A percentile compares a stretch with the other conserved stretches of the same genome.
Conservation (phyloP, 768 basidiomycete species). For the Lyophyllum shimeji region DNA sequence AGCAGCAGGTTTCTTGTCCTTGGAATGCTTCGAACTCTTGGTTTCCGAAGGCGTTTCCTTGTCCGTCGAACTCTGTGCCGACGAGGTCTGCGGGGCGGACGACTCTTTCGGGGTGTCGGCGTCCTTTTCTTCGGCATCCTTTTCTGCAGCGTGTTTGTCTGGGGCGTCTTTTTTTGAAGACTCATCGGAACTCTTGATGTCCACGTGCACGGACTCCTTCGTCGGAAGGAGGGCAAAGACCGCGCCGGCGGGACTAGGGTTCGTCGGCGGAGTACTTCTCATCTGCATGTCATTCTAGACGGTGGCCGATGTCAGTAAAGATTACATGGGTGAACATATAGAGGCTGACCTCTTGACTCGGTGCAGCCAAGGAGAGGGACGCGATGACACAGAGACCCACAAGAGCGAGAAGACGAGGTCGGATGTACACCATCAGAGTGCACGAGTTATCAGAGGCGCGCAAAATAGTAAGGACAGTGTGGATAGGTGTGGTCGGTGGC, state of each 20-base stretch:
- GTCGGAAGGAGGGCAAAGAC: neutral
- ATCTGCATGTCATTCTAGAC: neutral
- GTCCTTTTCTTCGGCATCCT: neutral
- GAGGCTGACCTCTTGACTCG: neutral
- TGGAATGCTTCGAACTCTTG: neutral
- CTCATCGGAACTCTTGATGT: neutral
- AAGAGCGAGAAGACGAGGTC: slow-evolving; percentile 6
- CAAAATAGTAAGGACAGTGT: neutral
- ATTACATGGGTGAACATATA: neutral
- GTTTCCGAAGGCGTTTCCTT: neutral
- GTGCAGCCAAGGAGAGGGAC: neutral
- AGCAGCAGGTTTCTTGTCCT: neutral
- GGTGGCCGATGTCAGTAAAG: neutral
- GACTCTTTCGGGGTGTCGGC: neutral
- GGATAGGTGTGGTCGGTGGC: neutral
- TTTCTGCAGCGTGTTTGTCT: neutral
- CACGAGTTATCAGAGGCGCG: neutral
- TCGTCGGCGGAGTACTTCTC: neutral
- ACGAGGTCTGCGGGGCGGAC: neutral
- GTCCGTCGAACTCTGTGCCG: neutral
- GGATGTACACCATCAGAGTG: slow-evolving; percentile 1
- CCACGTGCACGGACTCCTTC: neutral
- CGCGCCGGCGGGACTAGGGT: neutral
- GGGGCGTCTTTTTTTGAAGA: neutral
- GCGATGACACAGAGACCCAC: slow-evolving; percentile 5